Percentiles rank a stretch among this genome's conserved stretches.
phyloP scores from a whole-genome alignment of 768 basidiomycete species.

The Panaeolus papilionaceus region DNA sequence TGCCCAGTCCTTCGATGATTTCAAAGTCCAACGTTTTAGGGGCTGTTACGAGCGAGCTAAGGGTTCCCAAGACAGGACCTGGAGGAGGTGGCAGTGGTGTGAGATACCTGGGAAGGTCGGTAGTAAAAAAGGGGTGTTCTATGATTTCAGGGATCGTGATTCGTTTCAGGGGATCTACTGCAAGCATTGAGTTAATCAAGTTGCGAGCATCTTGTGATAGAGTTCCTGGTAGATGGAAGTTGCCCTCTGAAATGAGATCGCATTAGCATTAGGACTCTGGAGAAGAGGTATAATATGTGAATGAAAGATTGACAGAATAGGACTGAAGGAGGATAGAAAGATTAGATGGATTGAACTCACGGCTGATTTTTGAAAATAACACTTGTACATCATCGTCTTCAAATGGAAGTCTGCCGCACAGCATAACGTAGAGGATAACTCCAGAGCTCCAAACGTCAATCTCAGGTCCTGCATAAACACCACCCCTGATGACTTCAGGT shows the following conservation, averaged over 20 bases:
- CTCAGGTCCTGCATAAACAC: conserved; percentile 95
- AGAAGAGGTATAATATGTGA: not conserved
- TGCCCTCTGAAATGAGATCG: conserved; percentile 66
- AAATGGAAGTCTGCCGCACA: conserved; percentile 94
- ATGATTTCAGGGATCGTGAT: conserved; percentile 94
- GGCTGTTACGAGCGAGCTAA: conserved; percentile 74
- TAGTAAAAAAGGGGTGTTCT: conserved; percentile 88
- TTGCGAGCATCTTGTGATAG: conserved; percentile 78
- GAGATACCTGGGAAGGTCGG: conserved; percentile 87
- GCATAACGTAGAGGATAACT: conserved; percentile 98
- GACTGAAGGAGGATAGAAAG: conserved; percentile 5
- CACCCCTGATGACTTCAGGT: conserved; percentile 96
- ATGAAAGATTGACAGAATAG: conserved; percentile 1
- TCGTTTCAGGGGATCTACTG: conserved; percentile 92
- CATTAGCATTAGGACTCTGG: conserved; percentile 19
- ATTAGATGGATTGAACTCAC: conserved; percentile 46
- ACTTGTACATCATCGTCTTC: conserved; percentile 96
- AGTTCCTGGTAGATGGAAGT: conserved; percentile 83
- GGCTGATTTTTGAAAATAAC: conserved; percentile 93
- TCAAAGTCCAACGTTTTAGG: conserved; percentile 77
- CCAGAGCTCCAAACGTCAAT: conserved; percentile 99
- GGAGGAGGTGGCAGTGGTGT: conserved; percentile 79
- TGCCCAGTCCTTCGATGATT: conserved; percentile 89
- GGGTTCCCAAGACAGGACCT: conserved; percentile 76
- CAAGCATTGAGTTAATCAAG: conserved; percentile 89